phyloP scores from a whole-genome alignment of 495 filamentous ascomycete species.

The Diplogelasinospora grovesii region DNA sequence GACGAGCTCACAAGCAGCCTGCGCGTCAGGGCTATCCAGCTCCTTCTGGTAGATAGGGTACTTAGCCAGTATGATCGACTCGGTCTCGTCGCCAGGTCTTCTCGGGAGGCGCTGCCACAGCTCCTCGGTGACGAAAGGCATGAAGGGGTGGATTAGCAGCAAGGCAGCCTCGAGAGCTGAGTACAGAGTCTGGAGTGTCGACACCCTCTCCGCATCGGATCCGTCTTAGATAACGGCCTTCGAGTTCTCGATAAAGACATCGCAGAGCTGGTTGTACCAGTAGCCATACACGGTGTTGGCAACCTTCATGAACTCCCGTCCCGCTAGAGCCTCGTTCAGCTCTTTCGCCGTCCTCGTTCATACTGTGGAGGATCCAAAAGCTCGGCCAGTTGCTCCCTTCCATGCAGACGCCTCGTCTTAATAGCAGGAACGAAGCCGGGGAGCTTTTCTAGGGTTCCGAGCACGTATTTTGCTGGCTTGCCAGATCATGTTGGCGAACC shows the following conservation, averaged over 20 bases:
- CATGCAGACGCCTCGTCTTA: conserved; percentile 46
- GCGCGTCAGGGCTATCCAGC: conserved; percentile 49
- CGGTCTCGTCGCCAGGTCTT: conserved; percentile 53
- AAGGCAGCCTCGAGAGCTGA: conserved; percentile 62
- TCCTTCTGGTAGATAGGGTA: conserved; percentile 52
- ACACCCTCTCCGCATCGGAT: conserved; percentile 43
- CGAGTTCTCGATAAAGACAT: conserved; percentile 48
- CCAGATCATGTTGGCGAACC: conserved; percentile 87
- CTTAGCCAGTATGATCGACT: conserved; percentile 57
- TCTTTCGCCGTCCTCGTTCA: conserved; percentile 62
- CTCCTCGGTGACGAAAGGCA: conserved; percentile 71
- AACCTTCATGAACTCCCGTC: conserved; percentile 60
- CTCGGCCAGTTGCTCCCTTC: conserved; percentile 64
- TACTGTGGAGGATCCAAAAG: conserved; percentile 76
- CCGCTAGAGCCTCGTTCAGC: conserved; percentile 58
- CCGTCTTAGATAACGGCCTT: conserved; percentile 58
- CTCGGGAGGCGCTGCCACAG: conserved; percentile 69
- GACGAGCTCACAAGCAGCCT: conserved; percentile 57
- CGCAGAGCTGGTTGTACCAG: conserved; percentile 55
- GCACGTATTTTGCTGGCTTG: conserved; percentile 77
- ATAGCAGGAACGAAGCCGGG: conserved; percentile 63
- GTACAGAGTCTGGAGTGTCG: conserved; percentile 54
- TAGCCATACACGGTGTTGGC: conserved; percentile 59
- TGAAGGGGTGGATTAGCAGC: conserved; percentile 63
- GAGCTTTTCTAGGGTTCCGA: conserved; percentile 61